Base-by-base conservation (phyloP, 31 red algal species). In the Porphyra umbilicalis region DNA sequence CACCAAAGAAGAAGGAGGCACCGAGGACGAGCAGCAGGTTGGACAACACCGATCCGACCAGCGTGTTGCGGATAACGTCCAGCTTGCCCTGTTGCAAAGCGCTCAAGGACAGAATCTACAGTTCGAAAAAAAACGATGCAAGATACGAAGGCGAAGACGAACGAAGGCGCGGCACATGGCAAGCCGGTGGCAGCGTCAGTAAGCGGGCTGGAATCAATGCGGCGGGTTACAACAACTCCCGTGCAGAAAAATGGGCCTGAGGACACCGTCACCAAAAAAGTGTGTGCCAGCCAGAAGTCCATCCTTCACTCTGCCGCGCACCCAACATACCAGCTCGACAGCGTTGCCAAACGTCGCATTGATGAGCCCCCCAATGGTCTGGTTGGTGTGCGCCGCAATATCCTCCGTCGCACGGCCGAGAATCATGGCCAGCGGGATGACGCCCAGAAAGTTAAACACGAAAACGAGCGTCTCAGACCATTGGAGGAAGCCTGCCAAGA, bases 291-390 rank as follows among this genome's bases (percentile, higher is more conserved):
- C n/a, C n/a, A n/a, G n/a, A n/a, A n/a, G n/a, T n/a, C n/a, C n/a
- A n/a, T n/a, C n/a, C n/a, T n/a, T n/a, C n/a, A n/a, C n/a, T n/a
- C n/a, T n/a, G n/a, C n/a, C n/a, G n/a, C n/a, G n/a, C n/a, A n/a
- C n/a, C 10, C 57, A 71, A 71, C 57, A 29, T 71, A 71, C 57
- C 25, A 97, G 78, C 75, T 97, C 95, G 33, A 97, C 95, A 14
- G 95, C 95, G 39, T 97, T 97, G 10, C 95, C 95, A 88, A 97
- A 93, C 29, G 95, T 97, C 34, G 92, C 95, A 35, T 97, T 97
- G 30, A 97, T 82, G 33, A 97, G 79, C 34, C 91, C 95, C 7
- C 95, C 95, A 35, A 97, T 79, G n/a, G 90, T 93, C 78, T 90
- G 82, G 68, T 90, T 93, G 34, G 95, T 97, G 35, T 93, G 89